A percentile compares a stretch with the other conserved stretches of the same genome.
These are phyloP conservation scores for Inga laurina DNA, from an alignment of 306 rosid genomes.

Conservation along the genomic window DNA sequence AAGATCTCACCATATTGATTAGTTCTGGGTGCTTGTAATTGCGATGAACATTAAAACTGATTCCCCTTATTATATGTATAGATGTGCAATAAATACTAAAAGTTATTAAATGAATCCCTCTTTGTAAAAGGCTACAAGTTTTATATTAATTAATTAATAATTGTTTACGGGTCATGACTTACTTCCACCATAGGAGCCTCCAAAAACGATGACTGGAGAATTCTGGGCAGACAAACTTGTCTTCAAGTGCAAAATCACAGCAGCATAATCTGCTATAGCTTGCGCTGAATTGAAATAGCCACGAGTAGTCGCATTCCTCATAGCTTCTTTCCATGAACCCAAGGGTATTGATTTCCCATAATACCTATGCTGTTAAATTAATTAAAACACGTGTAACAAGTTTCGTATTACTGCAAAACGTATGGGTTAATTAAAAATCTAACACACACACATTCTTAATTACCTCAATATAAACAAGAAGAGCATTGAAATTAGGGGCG, in stretches of 20 bases:
- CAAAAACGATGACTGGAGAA: conserved; percentile 55
- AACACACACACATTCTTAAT: not conserved
- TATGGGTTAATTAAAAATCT: not conserved
- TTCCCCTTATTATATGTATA: too few species aligned
- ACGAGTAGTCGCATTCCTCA: conserved; percentile 39
- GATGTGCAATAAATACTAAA: too few species aligned
- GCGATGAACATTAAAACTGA: too few species aligned
- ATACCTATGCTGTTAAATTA: conserved; percentile 34
- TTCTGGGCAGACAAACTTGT: conserved; percentile 28
- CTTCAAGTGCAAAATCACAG: conserved; percentile 50
- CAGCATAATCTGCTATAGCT: conserved; percentile 66
- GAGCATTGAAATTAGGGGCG: conserved; percentile 51
- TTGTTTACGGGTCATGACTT: not conserved
- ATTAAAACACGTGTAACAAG: not conserved
- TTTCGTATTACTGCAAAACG: not conserved
- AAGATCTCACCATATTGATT: too few species aligned
- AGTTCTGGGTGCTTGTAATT: too few species aligned
- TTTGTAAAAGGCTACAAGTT: too few species aligned
- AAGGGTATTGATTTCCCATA: conserved; percentile 61
- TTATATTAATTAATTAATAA: too few species aligned
- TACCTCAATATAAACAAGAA: conserved; percentile 54
- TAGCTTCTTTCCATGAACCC: conserved; percentile 35
- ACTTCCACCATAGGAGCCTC: conserved; percentile 78
- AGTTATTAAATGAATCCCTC: too few species aligned
- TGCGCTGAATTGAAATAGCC: conserved; percentile 61